These are phyloP conservation scores for Clavispora santaluciae DNA, from an alignment of 805 yeast genomes.

Conservation along the genomic window DNA sequence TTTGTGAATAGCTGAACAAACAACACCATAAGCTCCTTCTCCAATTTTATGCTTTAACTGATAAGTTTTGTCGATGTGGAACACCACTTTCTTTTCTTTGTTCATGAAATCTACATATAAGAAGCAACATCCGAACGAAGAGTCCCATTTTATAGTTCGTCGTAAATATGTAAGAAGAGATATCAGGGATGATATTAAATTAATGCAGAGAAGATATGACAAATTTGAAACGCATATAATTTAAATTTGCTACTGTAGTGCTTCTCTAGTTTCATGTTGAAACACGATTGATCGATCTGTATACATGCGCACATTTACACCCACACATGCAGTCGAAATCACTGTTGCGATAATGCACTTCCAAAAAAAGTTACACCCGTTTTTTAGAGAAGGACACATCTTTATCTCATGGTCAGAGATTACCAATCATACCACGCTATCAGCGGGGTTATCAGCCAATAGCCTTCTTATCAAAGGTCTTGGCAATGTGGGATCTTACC, in stretches of 20 bases:
- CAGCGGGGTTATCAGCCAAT: too few species aligned
- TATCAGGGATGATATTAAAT: not conserved
- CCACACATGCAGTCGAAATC: too few species aligned
- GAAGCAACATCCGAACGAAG: not conserved
- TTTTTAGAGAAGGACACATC: too few species aligned
- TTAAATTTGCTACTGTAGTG: not conserved
- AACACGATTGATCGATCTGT: too few species aligned
- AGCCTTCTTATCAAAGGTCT: too few species aligned
- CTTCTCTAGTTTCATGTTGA: not conserved
- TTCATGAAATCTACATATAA: not conserved
- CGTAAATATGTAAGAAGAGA: not conserved
- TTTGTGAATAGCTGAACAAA: slow-evolving; percentile 61
- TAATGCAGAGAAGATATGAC: not conserved
- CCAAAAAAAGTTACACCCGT: too few species aligned
- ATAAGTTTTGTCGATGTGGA: slow-evolving; percentile 60
- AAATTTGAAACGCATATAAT: not conserved
- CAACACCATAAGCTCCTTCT: slow-evolving; percentile 81
- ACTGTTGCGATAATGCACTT: too few species aligned
- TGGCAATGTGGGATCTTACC: too few species aligned
- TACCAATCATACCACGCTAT: too few species aligned
- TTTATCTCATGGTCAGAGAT: too few species aligned
- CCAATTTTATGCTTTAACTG: slow-evolving; percentile 60
- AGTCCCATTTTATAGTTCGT: not conserved
- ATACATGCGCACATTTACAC: too few species aligned
- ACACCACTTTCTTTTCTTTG: slow-evolving; percentile 26